A percentile compares a stretch with the other conserved stretches of the same genome.
Evolutionary conservation across 2,329 filamentous ascomycete genomes (phyloP).

Genomic region (Aquanectria penicillioides): DNA sequence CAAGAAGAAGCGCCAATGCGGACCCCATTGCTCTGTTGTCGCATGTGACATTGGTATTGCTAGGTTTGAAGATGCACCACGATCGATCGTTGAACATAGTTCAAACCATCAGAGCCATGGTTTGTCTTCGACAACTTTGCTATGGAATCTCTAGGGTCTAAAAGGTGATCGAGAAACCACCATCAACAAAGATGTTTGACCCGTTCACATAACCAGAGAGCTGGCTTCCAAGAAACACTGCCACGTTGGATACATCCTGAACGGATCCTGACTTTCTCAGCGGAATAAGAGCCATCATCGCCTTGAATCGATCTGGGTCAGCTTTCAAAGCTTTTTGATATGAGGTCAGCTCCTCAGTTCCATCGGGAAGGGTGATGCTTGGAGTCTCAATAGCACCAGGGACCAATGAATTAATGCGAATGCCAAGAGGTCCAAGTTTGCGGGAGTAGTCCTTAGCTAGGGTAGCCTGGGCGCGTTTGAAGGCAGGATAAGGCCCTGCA

Average conservation of each 20-base stretch:
- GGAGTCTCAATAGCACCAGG: constrained; percentile 37
- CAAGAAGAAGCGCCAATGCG: no score
- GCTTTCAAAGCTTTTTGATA: constrained; percentile 20
- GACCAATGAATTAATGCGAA: constrained; percentile 37
- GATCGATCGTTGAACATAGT: no score
- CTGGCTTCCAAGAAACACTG: constrained; percentile 35
- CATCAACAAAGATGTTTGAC: constrained; percentile 36
- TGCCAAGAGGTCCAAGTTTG: constrained; percentile 31
- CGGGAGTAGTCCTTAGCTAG: constrained; percentile 38
- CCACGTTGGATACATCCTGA: constrained; percentile 37
- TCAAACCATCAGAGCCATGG: no score
- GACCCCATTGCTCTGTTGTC: no score
- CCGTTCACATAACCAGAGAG: constrained; percentile 36
- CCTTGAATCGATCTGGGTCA: constrained; percentile 18
- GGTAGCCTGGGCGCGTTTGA: constrained; percentile 38
- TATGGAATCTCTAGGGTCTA: no score
- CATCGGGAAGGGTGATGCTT: constrained; percentile 23
- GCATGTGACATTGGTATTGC: no score
- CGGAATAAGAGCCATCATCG: constrained; percentile 19
- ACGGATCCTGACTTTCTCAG: constrained; percentile 27
- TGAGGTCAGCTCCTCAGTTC: constrained; percentile 32
- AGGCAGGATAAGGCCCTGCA: constrained; percentile 30
- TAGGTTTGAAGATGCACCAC: no score
- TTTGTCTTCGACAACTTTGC: no score
- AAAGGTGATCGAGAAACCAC: constrained; percentile 20